These are phyloP conservation scores for Cornus florida DNA, from an alignment of 148 eudicot genomes.

Conservation along the genomic window DNA sequence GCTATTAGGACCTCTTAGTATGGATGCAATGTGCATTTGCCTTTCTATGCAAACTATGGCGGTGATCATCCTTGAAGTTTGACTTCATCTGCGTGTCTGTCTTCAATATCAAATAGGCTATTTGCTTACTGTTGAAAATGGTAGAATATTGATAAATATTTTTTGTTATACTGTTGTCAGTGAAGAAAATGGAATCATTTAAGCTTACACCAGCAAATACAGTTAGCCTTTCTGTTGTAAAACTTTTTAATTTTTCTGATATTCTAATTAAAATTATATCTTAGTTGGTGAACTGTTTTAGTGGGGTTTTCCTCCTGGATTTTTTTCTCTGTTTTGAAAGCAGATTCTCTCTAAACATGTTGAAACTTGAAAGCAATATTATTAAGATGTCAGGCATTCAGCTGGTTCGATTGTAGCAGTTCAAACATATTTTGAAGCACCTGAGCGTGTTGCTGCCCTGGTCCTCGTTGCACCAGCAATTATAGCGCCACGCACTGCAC, in stretches of 20 bases:
- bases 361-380: constrained; percentile 14
- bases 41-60: neutral
- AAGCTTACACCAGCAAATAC: too few relatives aligned
- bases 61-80: neutral
- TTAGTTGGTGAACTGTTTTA: neutral
- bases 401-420: constrained; percentile 87
- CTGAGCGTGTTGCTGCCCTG: constrained; percentile 82
- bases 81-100: neutral
- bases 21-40: neutral
- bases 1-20: neutral
- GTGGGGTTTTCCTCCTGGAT: neutral
- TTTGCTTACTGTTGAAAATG: neutral
- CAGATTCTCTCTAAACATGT: constrained; percentile 8
- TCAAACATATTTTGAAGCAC: constrained; percentile 87
- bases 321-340: neutral
- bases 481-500: constrained; percentile 51
- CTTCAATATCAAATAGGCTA: neutral
- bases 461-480: constrained; percentile 95
- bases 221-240: neutral
- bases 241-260: neutral
- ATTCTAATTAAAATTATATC: neutral
- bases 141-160: neutral
- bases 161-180: neutral
- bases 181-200: neutral
- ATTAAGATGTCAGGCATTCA: constrained; percentile 67